Conservation (phyloP, 805 yeast species). For the Metahyphopichia silvanorum region DNA sequence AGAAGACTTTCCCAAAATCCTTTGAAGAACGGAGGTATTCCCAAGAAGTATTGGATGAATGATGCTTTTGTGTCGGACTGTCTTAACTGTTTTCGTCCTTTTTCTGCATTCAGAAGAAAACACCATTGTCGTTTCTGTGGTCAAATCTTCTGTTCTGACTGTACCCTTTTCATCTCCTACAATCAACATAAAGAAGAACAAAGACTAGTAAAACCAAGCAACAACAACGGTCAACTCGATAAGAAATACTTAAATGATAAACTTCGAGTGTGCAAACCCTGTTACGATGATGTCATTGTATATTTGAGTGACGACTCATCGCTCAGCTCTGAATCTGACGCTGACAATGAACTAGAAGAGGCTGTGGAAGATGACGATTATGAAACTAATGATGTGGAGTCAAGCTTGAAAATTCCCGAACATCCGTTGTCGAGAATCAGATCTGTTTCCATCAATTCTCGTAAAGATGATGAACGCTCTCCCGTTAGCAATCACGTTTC, state of each 20-base stretch:
- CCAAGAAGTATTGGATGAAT: slow-evolving; percentile 91
- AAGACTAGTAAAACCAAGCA: slow-evolving; percentile 4
- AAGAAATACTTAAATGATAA: slow-evolving; percentile 59
- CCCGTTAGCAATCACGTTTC: slow-evolving; percentile 1
- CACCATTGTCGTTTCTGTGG: slow-evolving; percentile 98
- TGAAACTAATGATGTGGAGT: slow-evolving; percentile 1
- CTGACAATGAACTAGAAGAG: slow-evolving; percentile 29
- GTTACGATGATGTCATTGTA: slow-evolving; percentile 69
- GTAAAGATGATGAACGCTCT: slow-evolving; percentile 11
- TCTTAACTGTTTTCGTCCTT: slow-evolving; percentile 73
- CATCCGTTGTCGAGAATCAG: slow-evolving; percentile 27
- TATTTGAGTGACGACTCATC: slow-evolving; percentile 65
- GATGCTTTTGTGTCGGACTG: slow-evolving; percentile 91
- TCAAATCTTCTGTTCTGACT: slow-evolving; percentile 83
- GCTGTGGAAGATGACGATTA: slow-evolving; percentile 9
- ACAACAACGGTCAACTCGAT: slow-evolving; percentile 1
- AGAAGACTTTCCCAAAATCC: slow-evolving; percentile 37
- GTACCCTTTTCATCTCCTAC: slow-evolving; percentile 69
- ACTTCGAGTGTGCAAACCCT: slow-evolving; percentile 74
- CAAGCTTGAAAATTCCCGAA: slow-evolving; percentile 8
- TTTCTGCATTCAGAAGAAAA: slow-evolving; percentile 82
- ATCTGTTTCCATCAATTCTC: slow-evolving; percentile 24
- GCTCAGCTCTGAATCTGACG: slow-evolving; percentile 21
- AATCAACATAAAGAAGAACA: slow-evolving; percentile 44
- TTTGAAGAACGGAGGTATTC: slow-evolving; percentile 49